Conservation (phyloP, 1,284 basidiomycete species). For the Ceratobasidium sp. region DNA sequence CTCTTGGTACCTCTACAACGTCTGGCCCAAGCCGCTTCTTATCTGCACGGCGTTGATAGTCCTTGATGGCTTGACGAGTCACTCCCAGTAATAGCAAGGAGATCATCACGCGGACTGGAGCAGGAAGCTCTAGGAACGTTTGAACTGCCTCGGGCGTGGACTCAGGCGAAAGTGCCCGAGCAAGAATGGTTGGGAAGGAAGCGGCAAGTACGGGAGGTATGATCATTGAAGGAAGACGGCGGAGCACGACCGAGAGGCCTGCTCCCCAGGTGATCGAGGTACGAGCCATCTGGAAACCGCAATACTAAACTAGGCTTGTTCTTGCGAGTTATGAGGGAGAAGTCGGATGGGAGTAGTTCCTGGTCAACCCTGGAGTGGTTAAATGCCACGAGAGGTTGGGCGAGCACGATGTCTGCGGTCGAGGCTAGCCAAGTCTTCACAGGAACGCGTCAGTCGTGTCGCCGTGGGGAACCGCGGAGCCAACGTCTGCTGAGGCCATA, state of each 20-base stretch:
- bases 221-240: neutral
- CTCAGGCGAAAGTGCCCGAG: neutral
- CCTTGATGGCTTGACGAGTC: neutral
- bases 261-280: constrained; percentile 1
- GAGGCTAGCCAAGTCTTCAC: no score
- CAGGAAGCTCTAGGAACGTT: constrained; percentile 6
- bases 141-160: neutral
- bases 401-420: no score
- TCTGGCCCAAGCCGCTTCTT: constrained; percentile 27
- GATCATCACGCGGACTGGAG: neutral
- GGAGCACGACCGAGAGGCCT: constrained; percentile 2
- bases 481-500: no score
- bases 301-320: no score
- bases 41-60: neutral
- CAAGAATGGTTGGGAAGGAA: constrained; percentile 1
- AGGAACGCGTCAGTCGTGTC: no score
- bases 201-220: neutral
- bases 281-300: no score
- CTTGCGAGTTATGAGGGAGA: no score
- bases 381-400: no score
- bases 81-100: neutral
- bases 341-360: no score
- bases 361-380: no score
- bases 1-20: constrained; percentile 10
- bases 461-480: no score